A percentile compares a stretch with the other conserved stretches of the same genome.
phyloP scores from a whole-genome alignment of 2,329 filamentous ascomycete genomes.

The Aspergillus latus region DNA sequence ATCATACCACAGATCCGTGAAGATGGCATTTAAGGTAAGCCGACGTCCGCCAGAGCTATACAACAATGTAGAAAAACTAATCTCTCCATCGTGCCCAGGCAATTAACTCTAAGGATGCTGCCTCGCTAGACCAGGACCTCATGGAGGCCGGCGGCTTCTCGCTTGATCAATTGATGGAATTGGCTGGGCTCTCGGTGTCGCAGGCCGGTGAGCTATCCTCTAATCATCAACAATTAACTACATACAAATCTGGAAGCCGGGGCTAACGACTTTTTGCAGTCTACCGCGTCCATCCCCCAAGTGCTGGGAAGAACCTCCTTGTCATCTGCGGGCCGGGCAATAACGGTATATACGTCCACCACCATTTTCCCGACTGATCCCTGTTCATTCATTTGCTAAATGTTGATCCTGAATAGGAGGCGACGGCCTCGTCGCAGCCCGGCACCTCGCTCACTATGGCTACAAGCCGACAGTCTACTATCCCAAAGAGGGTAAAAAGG shows the following conservation, averaged over 20 bases:
- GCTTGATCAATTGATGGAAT: slow-evolving; percentile 94
- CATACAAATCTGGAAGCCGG: too few species aligned
- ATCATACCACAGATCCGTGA: slow-evolving; percentile 32
- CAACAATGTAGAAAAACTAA: background rate
- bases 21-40: slow-evolving; percentile 44
- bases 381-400: background rate
- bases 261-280: slow-evolving; percentile 52
- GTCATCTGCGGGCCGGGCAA: slow-evolving; percentile 87
- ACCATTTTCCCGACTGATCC: background rate
- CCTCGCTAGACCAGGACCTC: slow-evolving; percentile 86
- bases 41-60: background rate
- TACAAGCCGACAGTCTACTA: slow-evolving; percentile 89
- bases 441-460: slow-evolving; percentile 88
- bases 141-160: slow-evolving; percentile 87
- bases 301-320: slow-evolving; percentile 69
- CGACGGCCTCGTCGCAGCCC: slow-evolving; percentile 89
- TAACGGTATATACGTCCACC: slow-evolving; percentile 47
- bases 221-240: slow-evolving; percentile 33
- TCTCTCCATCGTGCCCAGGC: slow-evolving; percentile 52
- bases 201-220: slow-evolving; percentile 65
- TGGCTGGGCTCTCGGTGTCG: slow-evolving; percentile 88
- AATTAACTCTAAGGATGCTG: slow-evolving; percentile 80
- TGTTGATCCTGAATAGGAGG: slow-evolving; percentile 61
- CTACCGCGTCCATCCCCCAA: slow-evolving; percentile 76
- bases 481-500: slow-evolving; percentile 86